Conservation (phyloP, 2,329 filamentous ascomycete species). For the Penicillium psychrosexuale region DNA sequence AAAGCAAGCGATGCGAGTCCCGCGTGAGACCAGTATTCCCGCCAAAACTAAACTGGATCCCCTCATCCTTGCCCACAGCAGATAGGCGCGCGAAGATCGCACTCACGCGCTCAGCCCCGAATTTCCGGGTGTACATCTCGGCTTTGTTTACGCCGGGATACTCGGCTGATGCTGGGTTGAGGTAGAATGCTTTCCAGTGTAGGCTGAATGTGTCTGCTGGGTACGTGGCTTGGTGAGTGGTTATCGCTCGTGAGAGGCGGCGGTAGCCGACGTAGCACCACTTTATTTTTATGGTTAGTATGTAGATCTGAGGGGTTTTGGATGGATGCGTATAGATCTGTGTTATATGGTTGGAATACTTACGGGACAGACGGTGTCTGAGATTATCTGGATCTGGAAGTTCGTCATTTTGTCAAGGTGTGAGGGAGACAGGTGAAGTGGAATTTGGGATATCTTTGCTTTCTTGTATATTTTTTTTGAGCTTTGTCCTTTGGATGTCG, state of each 20-base stretch:
- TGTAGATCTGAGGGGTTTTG: neutral
- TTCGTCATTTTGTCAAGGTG: conserved; percentile 58
- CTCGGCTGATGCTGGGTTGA: conserved; percentile 64
- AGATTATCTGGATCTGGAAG: conserved; percentile 73
- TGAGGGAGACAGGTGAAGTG: neutral
- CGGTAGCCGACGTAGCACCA: conserved; percentile 78
- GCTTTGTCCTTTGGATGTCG: neutral
- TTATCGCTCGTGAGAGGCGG: conserved; percentile 69
- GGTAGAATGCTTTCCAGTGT: conserved; percentile 76
- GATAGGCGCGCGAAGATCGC: conserved; percentile 59
- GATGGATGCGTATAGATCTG: neutral
- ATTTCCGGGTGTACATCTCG: conserved; percentile 59
- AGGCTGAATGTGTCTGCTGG: conserved; percentile 69
- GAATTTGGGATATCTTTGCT: neutral
- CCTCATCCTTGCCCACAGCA: conserved; percentile 59
- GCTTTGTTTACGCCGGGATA: conserved; percentile 52
- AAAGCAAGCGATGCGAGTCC: conserved; percentile 73
- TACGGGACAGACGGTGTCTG: conserved; percentile 75
- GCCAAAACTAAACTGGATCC: conserved; percentile 69
- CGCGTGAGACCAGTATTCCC: conserved; percentile 73
- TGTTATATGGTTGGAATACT: neutral
- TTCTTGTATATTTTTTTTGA: neutral
- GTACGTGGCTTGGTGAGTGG: conserved; percentile 60
- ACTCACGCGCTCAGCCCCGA: conserved; percentile 59
- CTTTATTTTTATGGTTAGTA: conserved; percentile 18